A percentile compares a stretch with the other conserved stretches of the same genome.
These are phyloP conservation scores for Malus sylvestris DNA, from an alignment of 306 rosid genomes.

Conservation along the genomic window DNA sequence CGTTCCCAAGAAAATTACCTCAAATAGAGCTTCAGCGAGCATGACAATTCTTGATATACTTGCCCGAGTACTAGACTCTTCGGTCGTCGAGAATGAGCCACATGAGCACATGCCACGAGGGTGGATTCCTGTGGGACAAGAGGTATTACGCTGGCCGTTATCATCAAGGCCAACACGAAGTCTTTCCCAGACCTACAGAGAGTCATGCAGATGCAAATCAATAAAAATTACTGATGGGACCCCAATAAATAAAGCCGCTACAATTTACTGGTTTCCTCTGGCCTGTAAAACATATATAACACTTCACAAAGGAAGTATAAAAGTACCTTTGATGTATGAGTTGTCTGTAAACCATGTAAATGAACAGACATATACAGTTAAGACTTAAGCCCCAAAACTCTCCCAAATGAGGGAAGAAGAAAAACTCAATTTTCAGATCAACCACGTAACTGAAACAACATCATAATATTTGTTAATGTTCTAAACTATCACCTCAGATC, in stretches of 20 bases:
- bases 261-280: not conserved
- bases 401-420: not conserved
- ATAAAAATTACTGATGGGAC: not conserved
- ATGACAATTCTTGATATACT: slow-evolving; percentile 95
- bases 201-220: slow-evolving; percentile 21
- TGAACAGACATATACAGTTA: not conserved
- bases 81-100: slow-evolving; percentile 51
- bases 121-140: slow-evolving; percentile 87
- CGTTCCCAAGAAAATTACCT: slow-evolving; percentile 36
- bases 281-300: not conserved
- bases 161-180: slow-evolving; percentile 79
- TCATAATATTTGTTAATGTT: not conserved
- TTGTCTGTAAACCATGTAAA: not conserved
- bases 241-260: not conserved
- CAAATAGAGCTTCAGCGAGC: slow-evolving; percentile 96
- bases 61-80: slow-evolving; percentile 78
- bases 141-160: slow-evolving; percentile 42
- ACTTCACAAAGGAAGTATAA: not conserved
- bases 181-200: slow-evolving; percentile 82
- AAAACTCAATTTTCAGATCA: not conserved
- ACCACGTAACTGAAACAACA: not conserved
- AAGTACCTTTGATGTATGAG: not conserved
- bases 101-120: slow-evolving; percentile 85
- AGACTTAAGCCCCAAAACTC: not conserved
- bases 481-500: slow-evolving; percentile 69